Evolutionary conservation across 208 protist genomes (phyloP), one percentile per base, ranked within the genome.

Genomic region (Leishmania aethiopica): DNA sequence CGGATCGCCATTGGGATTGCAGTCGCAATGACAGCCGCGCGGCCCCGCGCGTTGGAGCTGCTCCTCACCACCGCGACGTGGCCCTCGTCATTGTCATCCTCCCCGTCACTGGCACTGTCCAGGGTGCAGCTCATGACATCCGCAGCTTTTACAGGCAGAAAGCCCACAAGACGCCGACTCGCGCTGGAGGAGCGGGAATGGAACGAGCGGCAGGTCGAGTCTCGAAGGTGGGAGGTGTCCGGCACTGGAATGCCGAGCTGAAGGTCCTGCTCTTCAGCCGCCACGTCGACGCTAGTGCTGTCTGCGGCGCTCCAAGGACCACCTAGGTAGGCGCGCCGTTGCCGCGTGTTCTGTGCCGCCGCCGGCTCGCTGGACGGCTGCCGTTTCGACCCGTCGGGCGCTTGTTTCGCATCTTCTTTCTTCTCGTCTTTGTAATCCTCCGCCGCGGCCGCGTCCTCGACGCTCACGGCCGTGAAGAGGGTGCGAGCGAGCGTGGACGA

Each of bases 101-200:
- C 70, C 11, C 64, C 59, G 32, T 87, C 55, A 35, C 62, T 80
- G 47, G 17, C 53, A 47, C 73, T 84, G 42, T 75, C 37, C 42
- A 76, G 8, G n/a, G 67, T 32, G 22, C 71, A 72, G 75, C 57
- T 82, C 19, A 70, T 75, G 25, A 42, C 71, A 28, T 89, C 79
- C 28, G n/a, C 47, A 22, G 74, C 25, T 11, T 67, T 55, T 40
- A 32, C 74, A 15, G 59, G 74, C 22, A 78, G 69, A 75, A 80
- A 67, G 75, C 79, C 35, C 32, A 86, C 78, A n/a, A 86, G 69
- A 35, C 86, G 76, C 57, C 86, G 75, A 71, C 72, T 81, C 32
- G 81, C 64, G 77, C 77, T 72, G 53, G 81, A 77, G 28, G 84
- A 84, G 70, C 64, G 80, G 70, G 53, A 83, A 59, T 75, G 77